These are phyloP conservation scores for Pelargonium nanum DNA, from an alignment of 345 rosid species.

Conservation along the genomic window DNA sequence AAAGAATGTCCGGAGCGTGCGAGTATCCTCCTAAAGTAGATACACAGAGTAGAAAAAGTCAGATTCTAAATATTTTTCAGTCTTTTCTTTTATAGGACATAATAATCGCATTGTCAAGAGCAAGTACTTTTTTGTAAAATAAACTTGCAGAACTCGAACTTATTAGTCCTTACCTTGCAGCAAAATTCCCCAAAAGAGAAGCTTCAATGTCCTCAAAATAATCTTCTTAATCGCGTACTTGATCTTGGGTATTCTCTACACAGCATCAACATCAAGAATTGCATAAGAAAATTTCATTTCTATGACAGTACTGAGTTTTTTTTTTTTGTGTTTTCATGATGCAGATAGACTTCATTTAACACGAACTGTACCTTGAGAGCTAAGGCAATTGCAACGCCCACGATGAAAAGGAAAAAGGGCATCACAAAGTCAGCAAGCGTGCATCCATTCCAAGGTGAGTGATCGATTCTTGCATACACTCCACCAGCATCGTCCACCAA, in stretches of 20 bases:
- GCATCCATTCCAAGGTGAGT: conserved; percentile 62
- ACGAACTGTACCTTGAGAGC: conserved; percentile 43
- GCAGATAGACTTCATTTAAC: no score
- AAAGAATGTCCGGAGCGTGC: conserved; percentile 46
- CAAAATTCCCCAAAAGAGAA: conserved; percentile 60
- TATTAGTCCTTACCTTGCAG: conserved; percentile 42
- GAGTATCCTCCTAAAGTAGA: conserved; percentile 48
- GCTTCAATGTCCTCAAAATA: conserved; percentile 45
- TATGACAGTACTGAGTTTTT: no score
- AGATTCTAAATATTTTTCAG: no score
- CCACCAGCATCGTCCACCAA: conserved; percentile 51
- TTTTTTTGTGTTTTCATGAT: no score
- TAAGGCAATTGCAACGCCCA: conserved; percentile 59
- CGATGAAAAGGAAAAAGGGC: conserved; percentile 70
- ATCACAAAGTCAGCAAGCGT: conserved; percentile 58
- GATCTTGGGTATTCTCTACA: conserved; percentile 35
- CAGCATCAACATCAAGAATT: neutral
- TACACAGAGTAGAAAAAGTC: neutral
- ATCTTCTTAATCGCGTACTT: conserved; percentile 41
- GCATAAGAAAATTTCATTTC: neutral
- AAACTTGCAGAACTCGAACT: no score
- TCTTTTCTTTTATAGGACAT: neutral
- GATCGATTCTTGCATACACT: conserved; percentile 43
- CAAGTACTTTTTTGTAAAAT: no score
- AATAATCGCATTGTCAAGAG: no score